phyloP scores from a whole-genome alignment of 257 asterid genomes.

The Osmanthus fragrans region DNA sequence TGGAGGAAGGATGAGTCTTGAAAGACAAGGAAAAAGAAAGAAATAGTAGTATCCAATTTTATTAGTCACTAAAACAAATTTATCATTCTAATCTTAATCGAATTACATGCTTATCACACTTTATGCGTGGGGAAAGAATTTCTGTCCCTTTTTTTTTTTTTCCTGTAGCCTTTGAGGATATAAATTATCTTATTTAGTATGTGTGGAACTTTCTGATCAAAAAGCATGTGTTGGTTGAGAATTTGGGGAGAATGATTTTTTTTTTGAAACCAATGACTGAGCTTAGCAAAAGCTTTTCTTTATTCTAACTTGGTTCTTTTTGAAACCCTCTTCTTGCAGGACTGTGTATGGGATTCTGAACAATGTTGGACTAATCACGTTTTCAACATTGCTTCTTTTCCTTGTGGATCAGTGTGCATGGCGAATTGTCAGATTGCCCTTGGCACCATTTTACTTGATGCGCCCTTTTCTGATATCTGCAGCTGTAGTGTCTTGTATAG shows the following conservation, averaged over 20 bases:
- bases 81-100: not conserved
- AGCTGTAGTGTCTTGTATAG: constrained; percentile 54
- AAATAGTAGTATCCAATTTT: not conserved
- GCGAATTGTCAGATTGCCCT: constrained; percentile 86
- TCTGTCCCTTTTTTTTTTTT: not conserved
- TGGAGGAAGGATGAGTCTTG: not conserved
- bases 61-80: not conserved
- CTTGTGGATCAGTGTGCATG: constrained; percentile 89
- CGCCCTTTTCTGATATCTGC: constrained; percentile 73
- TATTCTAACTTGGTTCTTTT: constrained; percentile 10
- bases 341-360: constrained; percentile 62
- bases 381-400: constrained; percentile 52
- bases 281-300: not conserved
- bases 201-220: not conserved
- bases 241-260: not conserved
- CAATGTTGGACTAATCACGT: constrained; percentile 62
- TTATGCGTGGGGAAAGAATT: not conserved
- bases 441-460: constrained; percentile 69
- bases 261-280: not conserved
- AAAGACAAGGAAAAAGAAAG: not conserved
- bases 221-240: constrained; percentile 5
- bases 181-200: not conserved
- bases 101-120: not conserved
- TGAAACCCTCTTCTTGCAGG: constrained; percentile 52
- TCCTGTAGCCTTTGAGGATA: not conserved